Base-by-base conservation (phyloP, 495 filamentous ascomycete species). In the Ramalina intermedia region DNA sequence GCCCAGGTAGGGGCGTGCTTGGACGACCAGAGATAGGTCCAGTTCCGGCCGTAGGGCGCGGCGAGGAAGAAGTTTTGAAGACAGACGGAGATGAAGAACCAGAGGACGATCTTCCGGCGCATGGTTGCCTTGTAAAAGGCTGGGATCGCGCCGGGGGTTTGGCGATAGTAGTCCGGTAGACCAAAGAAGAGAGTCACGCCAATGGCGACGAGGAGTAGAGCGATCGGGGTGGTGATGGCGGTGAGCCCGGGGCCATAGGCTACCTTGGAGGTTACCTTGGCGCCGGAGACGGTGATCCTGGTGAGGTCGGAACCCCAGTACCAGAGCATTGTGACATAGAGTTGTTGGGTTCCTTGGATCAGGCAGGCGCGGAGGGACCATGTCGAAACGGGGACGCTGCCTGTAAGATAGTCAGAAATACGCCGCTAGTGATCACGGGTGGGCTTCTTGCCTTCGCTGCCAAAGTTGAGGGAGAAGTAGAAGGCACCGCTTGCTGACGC, bases 41-140 rank as follows among this genome's bases (percentile, higher is more conserved):
- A 82, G 58, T 74, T 79, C 38, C 77, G 72, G 44, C 79, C 78
- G 59, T 79, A 78, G 36, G 71, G 74, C 1, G 74, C 64, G 8
- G 72, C 70, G 27, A 83, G 73, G 65, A 69, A 82, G 69, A 73
- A 82, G 58, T 84, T 84, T 62, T 83, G 80, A 21, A 84, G 59
- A 54, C 82, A 58, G 52, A 82, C 73, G 47, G 70, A 64, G 60
- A 80, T 63, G 59, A 80, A 62, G 58, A 67, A 65, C 65, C 63
- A 67, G 16, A 78, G 62, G 17, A 81, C 70, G 45, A 80, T 74
- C 47, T 77, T 76, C 9, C 80, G 68, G 18, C 76, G 71, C 50
- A 69, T 61, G 7, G 82, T 59, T 27, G 74, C 71, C 14, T 54
- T 70, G 65, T 70, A 81, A 59, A 72, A 77, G 40, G 65, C 71